Percentiles rank a stretch among this genome's conserved stretches.
phyloP scores from a whole-genome alignment of 768 basidiomycete species.

The Gyrodon lividus region DNA sequence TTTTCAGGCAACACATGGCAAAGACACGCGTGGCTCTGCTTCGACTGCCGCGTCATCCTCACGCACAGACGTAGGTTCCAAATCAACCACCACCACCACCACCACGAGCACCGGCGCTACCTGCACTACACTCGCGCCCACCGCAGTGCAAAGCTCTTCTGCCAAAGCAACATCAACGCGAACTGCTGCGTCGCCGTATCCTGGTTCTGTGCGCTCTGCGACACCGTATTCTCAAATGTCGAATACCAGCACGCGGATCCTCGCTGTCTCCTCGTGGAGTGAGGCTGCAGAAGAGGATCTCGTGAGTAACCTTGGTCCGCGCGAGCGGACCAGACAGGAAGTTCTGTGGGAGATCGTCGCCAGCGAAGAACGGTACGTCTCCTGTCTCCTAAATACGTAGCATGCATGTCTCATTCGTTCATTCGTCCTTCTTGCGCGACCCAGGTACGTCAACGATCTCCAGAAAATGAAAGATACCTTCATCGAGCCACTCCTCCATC shows the following conservation, averaged over 20 bases:
- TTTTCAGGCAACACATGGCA: conserved; percentile 72
- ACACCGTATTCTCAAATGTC: conserved; percentile 85
- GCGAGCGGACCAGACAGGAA: conserved; percentile 93
- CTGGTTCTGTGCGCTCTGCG: conserved; percentile 70
- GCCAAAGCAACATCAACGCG: conserved; percentile 60
- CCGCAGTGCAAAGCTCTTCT: conserved; percentile 53
- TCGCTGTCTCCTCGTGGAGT: conserved; percentile 85
- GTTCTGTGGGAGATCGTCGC: conserved; percentile 96
- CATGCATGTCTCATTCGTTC: neutral
- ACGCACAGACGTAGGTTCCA: conserved; percentile 57
- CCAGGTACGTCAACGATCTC: conserved; percentile 89
- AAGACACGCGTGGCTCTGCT: conserved; percentile 64
- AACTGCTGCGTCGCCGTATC: conserved; percentile 60
- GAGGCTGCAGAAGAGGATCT: conserved; percentile 94
- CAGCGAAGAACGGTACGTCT: conserved; percentile 83
- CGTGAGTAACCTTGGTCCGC: conserved; percentile 87
- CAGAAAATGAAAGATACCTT: conserved; percentile 92
- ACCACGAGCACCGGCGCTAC: conserved; percentile 53
- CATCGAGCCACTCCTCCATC: conserved; percentile 86
- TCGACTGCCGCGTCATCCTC: conserved; percentile 60
- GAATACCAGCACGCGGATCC: conserved; percentile 65
- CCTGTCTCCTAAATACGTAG: conserved; percentile 4
- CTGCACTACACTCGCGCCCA: conserved; percentile 57
- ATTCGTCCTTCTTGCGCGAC: conserved; percentile 2
- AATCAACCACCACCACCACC: conserved; percentile 41